These are phyloP conservation scores for Kuraishia capsulata DNA, from an alignment of 805 yeast genomes.

Conservation along the genomic window DNA sequence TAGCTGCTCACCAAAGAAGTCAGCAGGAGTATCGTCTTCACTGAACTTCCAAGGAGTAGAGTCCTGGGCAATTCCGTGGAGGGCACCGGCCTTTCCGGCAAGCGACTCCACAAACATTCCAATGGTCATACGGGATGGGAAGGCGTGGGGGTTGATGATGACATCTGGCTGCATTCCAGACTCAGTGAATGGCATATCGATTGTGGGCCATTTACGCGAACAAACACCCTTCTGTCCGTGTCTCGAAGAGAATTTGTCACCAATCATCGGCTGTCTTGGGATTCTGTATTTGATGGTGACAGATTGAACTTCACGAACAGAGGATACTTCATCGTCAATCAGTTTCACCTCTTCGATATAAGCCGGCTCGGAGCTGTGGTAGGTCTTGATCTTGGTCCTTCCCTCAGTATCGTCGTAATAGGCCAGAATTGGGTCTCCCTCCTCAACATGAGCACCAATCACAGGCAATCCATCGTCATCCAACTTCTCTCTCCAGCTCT, in stretches of 20 bases:
- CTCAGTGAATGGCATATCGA: constrained; percentile 96
- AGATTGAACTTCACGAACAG: constrained; percentile 71
- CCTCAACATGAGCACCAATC: constrained; percentile 80
- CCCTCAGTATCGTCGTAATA: constrained; percentile 86
- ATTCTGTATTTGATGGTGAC: constrained; percentile 85
- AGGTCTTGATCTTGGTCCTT: constrained; percentile 84
- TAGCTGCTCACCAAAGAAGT: constrained; percentile 92
- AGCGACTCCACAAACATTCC: constrained; percentile 98
- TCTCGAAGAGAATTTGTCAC: constrained; percentile 95
- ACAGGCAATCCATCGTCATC: constrained; percentile 91
- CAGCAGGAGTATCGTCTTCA: constrained; percentile 94
- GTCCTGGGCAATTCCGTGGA: constrained; percentile 96
- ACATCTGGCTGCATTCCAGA: constrained; percentile 96
- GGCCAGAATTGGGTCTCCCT: constrained; percentile 94
- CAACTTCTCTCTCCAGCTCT: constrained; percentile 77
- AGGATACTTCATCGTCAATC: constrained; percentile 68
- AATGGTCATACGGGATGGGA: constrained; percentile 99
- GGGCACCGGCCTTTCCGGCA: constrained; percentile 98
- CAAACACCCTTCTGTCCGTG: constrained; percentile 99
- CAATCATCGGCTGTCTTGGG: constrained; percentile 88
- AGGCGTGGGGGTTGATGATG: constrained; percentile 97
- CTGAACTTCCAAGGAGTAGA: constrained; percentile 93
- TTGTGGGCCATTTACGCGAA: constrained; percentile 95
- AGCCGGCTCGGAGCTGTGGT: constrained; percentile 91
- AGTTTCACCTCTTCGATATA: constrained; percentile 92